Conservation (phyloP, 148 eudicot genomes). For the Mesembryanthemum crystallinum region DNA sequence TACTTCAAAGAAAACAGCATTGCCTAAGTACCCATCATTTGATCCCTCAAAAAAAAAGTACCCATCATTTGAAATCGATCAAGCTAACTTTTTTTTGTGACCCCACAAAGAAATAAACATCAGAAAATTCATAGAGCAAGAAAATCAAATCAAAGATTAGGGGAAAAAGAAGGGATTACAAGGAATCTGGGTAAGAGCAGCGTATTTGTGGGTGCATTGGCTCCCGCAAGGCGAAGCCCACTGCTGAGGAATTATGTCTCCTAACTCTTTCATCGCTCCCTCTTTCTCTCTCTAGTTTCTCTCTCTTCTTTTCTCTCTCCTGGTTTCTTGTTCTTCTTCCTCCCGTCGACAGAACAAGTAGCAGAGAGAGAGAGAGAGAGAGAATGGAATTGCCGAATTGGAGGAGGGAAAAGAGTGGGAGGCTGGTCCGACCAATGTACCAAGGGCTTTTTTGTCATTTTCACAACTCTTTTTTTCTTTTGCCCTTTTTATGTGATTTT, state of each 20-base stretch:
- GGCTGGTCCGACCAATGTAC: background rate
- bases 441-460: slow-evolving; percentile 14
- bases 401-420: background rate
- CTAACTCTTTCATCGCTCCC: slow-evolving; percentile 32
- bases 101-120: slow-evolving; percentile 4
- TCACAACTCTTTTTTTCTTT: too few relatives aligned
- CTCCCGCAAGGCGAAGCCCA: slow-evolving; percentile 89
- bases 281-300: background rate
- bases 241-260: slow-evolving; percentile 62
- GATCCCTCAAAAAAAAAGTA: too few relatives aligned
- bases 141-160: background rate
- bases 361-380: slow-evolving; percentile 14
- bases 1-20: background rate
- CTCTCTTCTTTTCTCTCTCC: background rate
- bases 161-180: slow-evolving; percentile 38
- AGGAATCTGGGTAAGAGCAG: slow-evolving; percentile 88
- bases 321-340: background rate
- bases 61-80: too few relatives aligned
- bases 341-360: background rate
- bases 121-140: background rate
- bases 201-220: slow-evolving; percentile 85
- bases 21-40: background rate
- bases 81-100: background rate
- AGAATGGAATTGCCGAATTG: slow-evolving; percentile 15
- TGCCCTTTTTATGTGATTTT: background rate